phyloP scores from a whole-genome alignment of 441 rosid species.

The Euphorbia schlechtendalii region DNA sequence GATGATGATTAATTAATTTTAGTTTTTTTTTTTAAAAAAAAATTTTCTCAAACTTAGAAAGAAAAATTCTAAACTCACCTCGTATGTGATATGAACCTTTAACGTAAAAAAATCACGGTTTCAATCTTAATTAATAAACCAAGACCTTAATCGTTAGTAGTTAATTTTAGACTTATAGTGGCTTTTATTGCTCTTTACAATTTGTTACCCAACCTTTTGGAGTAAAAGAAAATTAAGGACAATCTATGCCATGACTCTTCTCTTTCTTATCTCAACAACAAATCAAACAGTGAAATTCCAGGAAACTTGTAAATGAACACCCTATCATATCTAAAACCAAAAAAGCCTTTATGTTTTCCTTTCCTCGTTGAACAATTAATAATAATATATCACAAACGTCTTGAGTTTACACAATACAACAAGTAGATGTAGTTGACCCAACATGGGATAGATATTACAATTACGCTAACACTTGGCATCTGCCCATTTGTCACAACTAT shows the following conservation, averaged over 20 bases:
- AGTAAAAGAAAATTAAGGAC: not conserved
- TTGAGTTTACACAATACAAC: not conserved
- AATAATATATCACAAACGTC: not conserved
- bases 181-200: not conserved
- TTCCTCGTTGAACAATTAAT: not conserved
- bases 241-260: not conserved
- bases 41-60: too few species aligned
- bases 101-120: too few species aligned
- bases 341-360: not conserved
- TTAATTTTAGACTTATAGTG: too few species aligned
- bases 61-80: too few species aligned
- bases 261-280: not conserved
- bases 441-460: not conserved
- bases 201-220: not conserved
- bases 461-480: too few species aligned
- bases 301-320: not conserved
- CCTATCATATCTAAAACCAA: not conserved
- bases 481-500: too few species aligned
- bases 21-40: too few species aligned
- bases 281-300: not conserved
- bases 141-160: too few species aligned
- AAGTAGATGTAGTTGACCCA: constrained; percentile 13
- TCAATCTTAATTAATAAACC: too few species aligned
- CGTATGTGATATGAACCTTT: too few species aligned
- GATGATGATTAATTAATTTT: too few species aligned